These are phyloP conservation scores for Tetradesmus obliquus DNA, from an alignment of 139 green algal genomes.

Conservation along the genomic window DNA sequence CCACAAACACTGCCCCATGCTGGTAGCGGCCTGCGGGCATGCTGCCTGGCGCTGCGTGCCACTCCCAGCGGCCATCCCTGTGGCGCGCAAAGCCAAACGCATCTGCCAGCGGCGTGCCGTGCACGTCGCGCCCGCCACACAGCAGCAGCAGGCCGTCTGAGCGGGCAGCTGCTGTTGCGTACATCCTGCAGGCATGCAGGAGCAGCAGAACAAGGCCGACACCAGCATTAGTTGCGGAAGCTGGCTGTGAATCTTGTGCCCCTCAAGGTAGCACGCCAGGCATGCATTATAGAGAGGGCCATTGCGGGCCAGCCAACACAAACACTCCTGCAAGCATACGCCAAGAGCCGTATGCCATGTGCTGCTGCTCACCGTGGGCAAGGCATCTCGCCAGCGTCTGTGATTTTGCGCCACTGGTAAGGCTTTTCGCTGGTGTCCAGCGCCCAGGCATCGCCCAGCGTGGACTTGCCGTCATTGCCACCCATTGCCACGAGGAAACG, in stretches of 20 bases:
- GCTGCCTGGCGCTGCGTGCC: constrained; percentile 93
- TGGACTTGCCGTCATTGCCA: constrained; percentile 96
- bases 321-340: not conserved
- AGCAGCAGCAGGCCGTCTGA: constrained; percentile 97
- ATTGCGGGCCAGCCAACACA: not conserved
- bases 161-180: constrained; percentile 92
- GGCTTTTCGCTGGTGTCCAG: constrained; percentile 99
- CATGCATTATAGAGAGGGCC: too few species aligned
- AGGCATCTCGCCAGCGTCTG: constrained; percentile 85
- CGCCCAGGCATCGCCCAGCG: constrained; percentile 93
- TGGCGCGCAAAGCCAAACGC: constrained; percentile 97
- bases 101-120: constrained; percentile 87
- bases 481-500: constrained; percentile 97
- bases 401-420: constrained; percentile 96
- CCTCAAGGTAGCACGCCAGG: too few species aligned
- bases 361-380: constrained; percentile 64
- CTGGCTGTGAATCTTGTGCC: not conserved
- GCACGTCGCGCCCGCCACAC: constrained; percentile 91
- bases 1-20: constrained; percentile 97
- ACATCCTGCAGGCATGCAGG: constrained; percentile 85
- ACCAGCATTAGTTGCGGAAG: not conserved
- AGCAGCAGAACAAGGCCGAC: not conserved
- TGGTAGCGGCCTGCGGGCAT: constrained; percentile 96
- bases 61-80: constrained; percentile 98
- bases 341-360: not conserved